Conservation (phyloP, 345 rosid genomes). For the Gossypium herbaceum region DNA sequence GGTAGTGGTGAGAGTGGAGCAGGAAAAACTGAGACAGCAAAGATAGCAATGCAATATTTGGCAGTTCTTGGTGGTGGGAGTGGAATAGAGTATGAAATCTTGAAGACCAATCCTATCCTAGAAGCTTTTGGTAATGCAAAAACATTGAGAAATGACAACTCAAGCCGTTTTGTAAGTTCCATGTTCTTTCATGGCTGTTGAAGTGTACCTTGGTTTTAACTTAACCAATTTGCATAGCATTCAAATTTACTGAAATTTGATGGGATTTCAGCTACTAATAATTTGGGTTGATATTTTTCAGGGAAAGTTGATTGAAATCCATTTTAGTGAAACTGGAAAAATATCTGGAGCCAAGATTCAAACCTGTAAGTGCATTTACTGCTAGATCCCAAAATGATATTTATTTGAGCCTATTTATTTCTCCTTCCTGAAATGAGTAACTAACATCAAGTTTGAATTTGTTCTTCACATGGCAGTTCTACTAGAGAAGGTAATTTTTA, state of each 20-base stretch:
- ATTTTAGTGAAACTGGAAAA: constrained; percentile 94
- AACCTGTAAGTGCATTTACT: constrained; percentile 66
- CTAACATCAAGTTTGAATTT: constrained; percentile 32
- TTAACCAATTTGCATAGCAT: not conserved
- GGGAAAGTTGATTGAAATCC: constrained; percentile 97
- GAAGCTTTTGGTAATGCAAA: constrained; percentile 99
- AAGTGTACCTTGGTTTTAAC: not conserved
- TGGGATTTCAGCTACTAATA: constrained; percentile 19
- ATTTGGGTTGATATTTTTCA: constrained; percentile 35
- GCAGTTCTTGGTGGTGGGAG: constrained; percentile 99
- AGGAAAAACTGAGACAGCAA: constrained; percentile 98
- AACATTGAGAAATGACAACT: constrained; percentile 92
- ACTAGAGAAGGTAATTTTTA: constrained; percentile 80
- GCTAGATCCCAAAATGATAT: not conserved
- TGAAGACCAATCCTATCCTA: constrained; percentile 93
- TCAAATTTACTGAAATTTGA: not conserved
- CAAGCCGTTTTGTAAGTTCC: constrained; percentile 96
- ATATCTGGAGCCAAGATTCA: constrained; percentile 98
- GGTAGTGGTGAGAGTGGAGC: constrained; percentile 99
- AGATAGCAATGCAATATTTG: constrained; percentile 98
- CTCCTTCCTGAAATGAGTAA: constrained; percentile 15
- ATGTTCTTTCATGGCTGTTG: constrained; percentile 19
- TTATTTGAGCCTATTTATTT: constrained; percentile 7
- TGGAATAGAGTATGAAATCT: constrained; percentile 93
- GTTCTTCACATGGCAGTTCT: constrained; percentile 56